Percentiles rank a stretch among this genome's conserved stretches.
Evolutionary conservation across 306 rosid species (phyloP).

Genomic region (Castanospermum australe): DNA sequence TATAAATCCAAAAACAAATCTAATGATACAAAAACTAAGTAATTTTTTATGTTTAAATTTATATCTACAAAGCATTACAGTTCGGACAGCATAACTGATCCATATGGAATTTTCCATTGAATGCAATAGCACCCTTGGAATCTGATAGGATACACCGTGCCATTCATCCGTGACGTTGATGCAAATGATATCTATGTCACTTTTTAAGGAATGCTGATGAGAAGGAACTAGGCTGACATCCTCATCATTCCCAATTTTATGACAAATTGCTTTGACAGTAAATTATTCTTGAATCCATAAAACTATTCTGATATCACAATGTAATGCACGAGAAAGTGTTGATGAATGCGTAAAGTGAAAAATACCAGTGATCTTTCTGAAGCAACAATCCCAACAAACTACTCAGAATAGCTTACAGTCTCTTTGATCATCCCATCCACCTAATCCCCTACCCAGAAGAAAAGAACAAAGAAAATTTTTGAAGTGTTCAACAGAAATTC

Average conservation of each 20-base stretch:
- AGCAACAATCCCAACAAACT: neutral
- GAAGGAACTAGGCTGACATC: neutral
- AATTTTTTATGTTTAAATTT: no score
- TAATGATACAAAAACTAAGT: no score
- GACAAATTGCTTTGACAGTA: neutral
- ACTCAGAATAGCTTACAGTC: neutral
- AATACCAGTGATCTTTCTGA: neutral
- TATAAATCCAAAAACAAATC: no score
- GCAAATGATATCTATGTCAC: neutral
- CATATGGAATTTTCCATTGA: no score
- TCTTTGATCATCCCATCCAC: neutral
- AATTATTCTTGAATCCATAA: neutral
- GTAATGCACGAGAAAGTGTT: neutral
- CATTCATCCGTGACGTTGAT: neutral
- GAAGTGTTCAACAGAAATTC: no score
- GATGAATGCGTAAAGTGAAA: neutral
- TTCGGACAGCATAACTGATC: no score
- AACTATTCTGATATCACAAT: neutral
- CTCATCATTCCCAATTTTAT: neutral
- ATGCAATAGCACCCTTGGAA: neutral
- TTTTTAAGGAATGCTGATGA: neutral
- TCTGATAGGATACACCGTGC: neutral
- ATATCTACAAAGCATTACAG: no score
- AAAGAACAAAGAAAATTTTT: no score
- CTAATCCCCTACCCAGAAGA: neutral